Base-by-base conservation (phyloP, 2,329 filamentous ascomycete genomes). In the Colletotrichum liaoningense region DNA sequence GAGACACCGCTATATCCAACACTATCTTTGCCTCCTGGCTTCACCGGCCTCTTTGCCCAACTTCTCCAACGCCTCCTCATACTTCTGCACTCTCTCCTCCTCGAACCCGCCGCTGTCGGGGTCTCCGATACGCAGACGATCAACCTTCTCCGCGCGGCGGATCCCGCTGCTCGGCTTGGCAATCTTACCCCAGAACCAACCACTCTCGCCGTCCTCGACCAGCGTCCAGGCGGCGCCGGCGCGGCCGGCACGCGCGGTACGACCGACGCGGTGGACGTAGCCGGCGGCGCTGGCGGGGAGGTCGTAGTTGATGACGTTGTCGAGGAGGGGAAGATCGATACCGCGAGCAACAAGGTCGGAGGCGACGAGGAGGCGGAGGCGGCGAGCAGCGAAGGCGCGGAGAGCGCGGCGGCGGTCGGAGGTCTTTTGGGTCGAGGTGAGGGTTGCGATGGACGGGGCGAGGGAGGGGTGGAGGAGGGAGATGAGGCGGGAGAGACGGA, bases 281-380 rank as follows among this genome's bases (percentile, higher is more conserved):
- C 92, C 93, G 6, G 93, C 93, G 42, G 95, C 86, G 78, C 93
- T 95, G 5, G 91, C 89, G 0, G 96, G 96, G 64, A 98, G 88
- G 81, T 98, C 96, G 85, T 98, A 98, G 84, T 98, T 98, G 83
- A 98, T 87, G 59, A 98, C 95, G 79, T 97, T 94, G 46, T 92
- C 91, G 59, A 98, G 89, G 59, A 90, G 88, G 1, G 91, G 90
- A 14, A 98, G 88, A 81, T 98, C 96, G 30, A 98, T 91, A 78
- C 96, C 97, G 75, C 96, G 93, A 2, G 95, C 94, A 1, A 97
- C 94, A n/a, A 97, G 93, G 80, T 98, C 96, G 0, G 97, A 97
- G 1, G 95, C 95, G 58, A 98, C 92, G 56, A 98, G 90, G 59
- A 97, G 91, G 7, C 92, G 91, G 30, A 94, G 83, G 72, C 89